Conservation (phyloP, 1,284 basidiomycete genomes). For the Sphaerobolus stellatus region DNA sequence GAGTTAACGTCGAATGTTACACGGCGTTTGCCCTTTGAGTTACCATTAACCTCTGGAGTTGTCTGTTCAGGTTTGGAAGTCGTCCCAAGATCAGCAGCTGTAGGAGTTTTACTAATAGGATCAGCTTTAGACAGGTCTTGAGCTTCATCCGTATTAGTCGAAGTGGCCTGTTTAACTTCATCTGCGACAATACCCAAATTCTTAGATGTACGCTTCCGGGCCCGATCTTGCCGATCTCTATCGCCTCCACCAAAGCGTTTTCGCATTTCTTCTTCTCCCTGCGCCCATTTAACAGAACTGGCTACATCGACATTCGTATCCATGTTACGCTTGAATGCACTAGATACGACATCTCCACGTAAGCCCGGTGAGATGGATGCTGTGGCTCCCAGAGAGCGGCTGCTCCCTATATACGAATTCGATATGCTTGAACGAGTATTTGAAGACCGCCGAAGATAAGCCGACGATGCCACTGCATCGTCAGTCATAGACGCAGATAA, state of each 20-base stretch:
- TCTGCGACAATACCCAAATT: slow-evolving; percentile 7
- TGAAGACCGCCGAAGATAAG: background rate
- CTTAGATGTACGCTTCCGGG: slow-evolving; percentile 11
- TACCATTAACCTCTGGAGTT: slow-evolving; percentile 1
- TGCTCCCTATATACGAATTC: background rate
- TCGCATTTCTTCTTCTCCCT: slow-evolving; percentile 11
- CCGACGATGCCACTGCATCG: background rate
- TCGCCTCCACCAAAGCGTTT: slow-evolving; percentile 2
- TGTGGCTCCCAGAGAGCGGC: slow-evolving; percentile 14
- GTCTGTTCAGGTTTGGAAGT: background rate
- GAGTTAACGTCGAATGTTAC: slow-evolving; percentile 73
- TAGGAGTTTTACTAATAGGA: background rate
- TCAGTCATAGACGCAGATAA: slow-evolving; percentile 65
- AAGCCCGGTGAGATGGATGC: slow-evolving; percentile 29
- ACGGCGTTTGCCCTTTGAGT: slow-evolving; percentile 57
- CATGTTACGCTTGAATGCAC: slow-evolving; percentile 56
- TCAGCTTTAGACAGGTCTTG: background rate
- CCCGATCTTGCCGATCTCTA: slow-evolving; percentile 1
- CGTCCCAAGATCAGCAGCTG: background rate
- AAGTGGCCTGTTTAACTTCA: background rate
- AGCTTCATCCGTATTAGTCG: background rate
- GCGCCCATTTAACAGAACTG: slow-evolving; percentile 6
- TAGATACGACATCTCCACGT: slow-evolving; percentile 29
- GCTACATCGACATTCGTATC: slow-evolving; percentile 39
- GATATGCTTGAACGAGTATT: background rate